phyloP scores from a whole-genome alignment of 768 basidiomycete species.

The Tulasnella sp. region DNA sequence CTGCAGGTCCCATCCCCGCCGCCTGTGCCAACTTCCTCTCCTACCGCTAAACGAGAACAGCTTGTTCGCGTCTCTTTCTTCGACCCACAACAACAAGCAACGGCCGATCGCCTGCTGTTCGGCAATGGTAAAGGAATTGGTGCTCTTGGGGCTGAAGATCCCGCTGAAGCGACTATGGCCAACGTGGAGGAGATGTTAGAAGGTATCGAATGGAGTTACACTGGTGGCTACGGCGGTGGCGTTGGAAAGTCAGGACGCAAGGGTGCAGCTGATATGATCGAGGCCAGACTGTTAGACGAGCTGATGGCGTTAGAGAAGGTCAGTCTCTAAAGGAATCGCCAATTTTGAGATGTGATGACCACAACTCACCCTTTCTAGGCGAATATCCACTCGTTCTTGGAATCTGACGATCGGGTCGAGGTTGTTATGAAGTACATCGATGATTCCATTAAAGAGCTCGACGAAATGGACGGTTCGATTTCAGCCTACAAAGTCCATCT shows the following conservation, averaged over 20 bases:
- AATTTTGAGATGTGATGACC: background rate
- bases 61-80: conserved; percentile 73
- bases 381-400: conserved; percentile 93
- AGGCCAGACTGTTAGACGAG: conserved; percentile 80
- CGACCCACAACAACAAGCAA: conserved; percentile 64
- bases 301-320: conserved; percentile 91
- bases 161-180: conserved; percentile 64
- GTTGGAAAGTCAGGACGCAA: conserved; percentile 32
- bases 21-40: background rate
- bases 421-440: conserved; percentile 82
- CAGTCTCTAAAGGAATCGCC: conserved; percentile 13
- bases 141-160: conserved; percentile 46
- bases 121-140: conserved; percentile 26
- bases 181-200: conserved; percentile 99
- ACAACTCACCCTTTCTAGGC: conserved; percentile 41
- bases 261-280: conserved; percentile 82
- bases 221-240: conserved; percentile 5
- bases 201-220: conserved; percentile 83
- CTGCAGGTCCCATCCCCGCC: conserved; percentile 14
- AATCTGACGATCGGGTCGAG: conserved; percentile 84
- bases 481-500: conserved; percentile 94
- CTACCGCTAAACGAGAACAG: conserved; percentile 36
- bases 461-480: conserved; percentile 78
- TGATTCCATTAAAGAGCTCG: conserved; percentile 76
- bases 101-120: conserved; percentile 56